phyloP scores from a whole-genome alignment of 75 land plant genomes.

The Azolla pinnata region DNA sequence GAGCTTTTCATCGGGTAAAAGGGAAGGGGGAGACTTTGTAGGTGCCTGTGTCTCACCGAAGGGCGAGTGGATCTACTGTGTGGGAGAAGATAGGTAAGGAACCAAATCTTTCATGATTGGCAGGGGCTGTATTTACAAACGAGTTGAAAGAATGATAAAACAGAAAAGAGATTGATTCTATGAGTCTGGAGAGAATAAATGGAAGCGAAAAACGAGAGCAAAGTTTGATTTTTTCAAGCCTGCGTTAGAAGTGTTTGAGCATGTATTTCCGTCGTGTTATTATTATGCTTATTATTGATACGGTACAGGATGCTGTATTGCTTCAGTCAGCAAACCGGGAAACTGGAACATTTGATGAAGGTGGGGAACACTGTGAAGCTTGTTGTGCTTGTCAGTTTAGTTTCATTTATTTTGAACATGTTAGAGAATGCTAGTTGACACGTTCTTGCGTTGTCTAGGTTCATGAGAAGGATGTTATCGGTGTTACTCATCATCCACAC shows the following conservation, averaged over 20 bases:
- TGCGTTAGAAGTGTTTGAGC: too few relatives aligned
- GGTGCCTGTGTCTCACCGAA: conserved; percentile 93
- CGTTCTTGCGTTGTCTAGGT: conserved; percentile 63
- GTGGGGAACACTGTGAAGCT: too few relatives aligned
- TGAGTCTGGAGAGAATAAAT: too few relatives aligned
- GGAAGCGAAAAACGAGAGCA: neutral
- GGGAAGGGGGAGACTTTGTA: conserved; percentile 96
- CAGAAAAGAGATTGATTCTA: too few relatives aligned
- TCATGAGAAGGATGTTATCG: conserved; percentile 92
- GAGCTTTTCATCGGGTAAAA: conserved; percentile 93
- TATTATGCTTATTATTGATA: too few relatives aligned
- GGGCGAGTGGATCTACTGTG: conserved; percentile 98
- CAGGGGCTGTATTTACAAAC: too few relatives aligned
- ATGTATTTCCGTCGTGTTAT: too few relatives aligned
- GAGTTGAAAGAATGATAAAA: too few relatives aligned
- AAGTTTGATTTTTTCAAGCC: too few relatives aligned
- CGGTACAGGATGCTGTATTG: conserved; percentile 81
- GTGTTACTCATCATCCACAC: conserved; percentile 89
- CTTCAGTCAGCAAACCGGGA: conserved; percentile 92
- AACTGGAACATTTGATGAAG: conserved; percentile 96
- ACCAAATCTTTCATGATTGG: neutral
- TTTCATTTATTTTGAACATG: too few relatives aligned
- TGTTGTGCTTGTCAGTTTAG: too few relatives aligned
- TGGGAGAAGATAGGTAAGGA: conserved; percentile 86
- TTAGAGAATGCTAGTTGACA: too few relatives aligned